Base-by-base conservation (phyloP, 2,329 filamentous ascomycete species). In the Apiospora marii region DNA sequence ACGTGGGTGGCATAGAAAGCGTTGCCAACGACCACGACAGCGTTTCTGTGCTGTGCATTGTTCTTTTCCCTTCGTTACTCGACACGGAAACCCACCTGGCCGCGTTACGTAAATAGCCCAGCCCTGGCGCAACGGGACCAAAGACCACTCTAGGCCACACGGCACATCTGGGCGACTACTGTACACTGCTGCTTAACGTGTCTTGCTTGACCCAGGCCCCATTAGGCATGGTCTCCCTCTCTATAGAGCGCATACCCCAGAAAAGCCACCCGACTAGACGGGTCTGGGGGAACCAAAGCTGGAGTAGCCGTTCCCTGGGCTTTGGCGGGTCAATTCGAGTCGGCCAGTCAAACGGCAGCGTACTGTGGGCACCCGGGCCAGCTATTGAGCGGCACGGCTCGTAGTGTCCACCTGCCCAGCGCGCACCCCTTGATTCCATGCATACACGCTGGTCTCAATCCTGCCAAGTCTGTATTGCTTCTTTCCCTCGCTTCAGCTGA, bases 371-470 rank as follows among this genome's bases (percentile, higher is more conserved):
- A n/a, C 19, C 0, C 19, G 4, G 4, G 3, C 34, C 22, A 13
- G 8, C 34, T 37, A 64, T 41, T 41, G 58, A n/a, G 34, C 58
- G 58, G 58, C 58, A 64, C 58, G 58, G 58, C 58, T 64, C 34
- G 34, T 41, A 64, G 34, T 64, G 34, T 41, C 58, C 7, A n/a
- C 19, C 41, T 5, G 6, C 4, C 58, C 19, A 37, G 19, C 13
- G 4, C 12, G 3, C 24, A 58, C 27, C 6, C 14, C 27, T 64
- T 61, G 3, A n/a, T n/a, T n/a, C 30, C 16, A 6, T 37, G 53
- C 53, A 61, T 61, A 13, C 53, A 2, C 53, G 6, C 16, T 37
- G 19, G 16, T 61, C 19, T n/a, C 8, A 64, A 41, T 6, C 34
- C n/a, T 24, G 58, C 3, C 8, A n/a, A 10, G 7, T 13, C 37